A percentile compares a stretch with the other conserved stretches of the same genome.
These are phyloP conservation scores for Tetragonia tetragonoides DNA, from an alignment of 148 eudicot genomes.

Conservation along the genomic window DNA sequence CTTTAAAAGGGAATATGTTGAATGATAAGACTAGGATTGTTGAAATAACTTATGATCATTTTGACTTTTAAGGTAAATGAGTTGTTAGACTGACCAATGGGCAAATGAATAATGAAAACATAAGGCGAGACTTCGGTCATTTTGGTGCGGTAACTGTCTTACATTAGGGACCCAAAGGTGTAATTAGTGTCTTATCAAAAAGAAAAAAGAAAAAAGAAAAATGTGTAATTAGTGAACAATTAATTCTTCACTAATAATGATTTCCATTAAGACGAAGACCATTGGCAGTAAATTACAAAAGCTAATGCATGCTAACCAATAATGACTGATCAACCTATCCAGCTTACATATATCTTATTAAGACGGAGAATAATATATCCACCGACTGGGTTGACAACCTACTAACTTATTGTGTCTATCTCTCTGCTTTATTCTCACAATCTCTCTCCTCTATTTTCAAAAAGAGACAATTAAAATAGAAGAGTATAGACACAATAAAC, in stretches of 20 bases:
- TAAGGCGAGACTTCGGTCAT: neutral
- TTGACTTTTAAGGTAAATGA: constrained; percentile 15
- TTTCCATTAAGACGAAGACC: neutral
- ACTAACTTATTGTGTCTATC: too few relatives aligned
- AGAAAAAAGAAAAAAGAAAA: too few relatives aligned
- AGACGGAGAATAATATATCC: too few relatives aligned
- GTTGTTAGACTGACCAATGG: constrained; percentile 7
- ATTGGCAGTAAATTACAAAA: neutral
- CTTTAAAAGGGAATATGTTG: constrained; percentile 6
- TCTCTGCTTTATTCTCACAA: too few relatives aligned
- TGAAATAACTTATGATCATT: neutral
- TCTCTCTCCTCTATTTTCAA: too few relatives aligned
- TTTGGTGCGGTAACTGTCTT: neutral
- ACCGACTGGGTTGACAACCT: too few relatives aligned
- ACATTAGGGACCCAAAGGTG: neutral
- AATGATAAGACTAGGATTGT: neutral
- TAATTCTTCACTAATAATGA: neutral
- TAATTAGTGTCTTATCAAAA: too few relatives aligned
- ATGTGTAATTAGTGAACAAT: neutral
- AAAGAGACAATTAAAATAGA: too few relatives aligned
- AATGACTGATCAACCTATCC: too few relatives aligned
- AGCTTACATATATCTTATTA: too few relatives aligned
- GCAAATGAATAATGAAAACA: constrained; percentile 3
- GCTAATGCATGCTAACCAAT: too few relatives aligned
- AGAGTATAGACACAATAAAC: too few relatives aligned